Conservation (phyloP, 1,284 basidiomycete species). For the Cryptococcus sp. region DNA sequence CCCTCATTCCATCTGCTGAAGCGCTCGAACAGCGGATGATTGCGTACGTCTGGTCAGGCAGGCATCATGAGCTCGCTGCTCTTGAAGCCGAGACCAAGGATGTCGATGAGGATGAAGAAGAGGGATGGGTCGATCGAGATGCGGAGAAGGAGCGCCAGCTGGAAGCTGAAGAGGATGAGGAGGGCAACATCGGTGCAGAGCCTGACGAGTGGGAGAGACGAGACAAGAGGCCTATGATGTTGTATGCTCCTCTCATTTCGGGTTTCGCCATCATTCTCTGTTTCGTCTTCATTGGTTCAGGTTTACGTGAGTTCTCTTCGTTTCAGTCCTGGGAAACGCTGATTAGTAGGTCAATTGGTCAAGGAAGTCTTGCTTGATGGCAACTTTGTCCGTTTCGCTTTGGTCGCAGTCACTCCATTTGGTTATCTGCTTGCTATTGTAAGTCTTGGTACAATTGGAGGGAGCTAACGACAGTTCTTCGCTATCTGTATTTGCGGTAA, state of each 20-base stretch:
- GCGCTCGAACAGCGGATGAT: conserved; percentile 49
- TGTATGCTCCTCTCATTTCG: conserved; percentile 73
- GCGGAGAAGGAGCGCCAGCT: conserved; percentile 19
- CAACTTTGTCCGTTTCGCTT: conserved; percentile 59
- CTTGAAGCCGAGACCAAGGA: conserved; percentile 22
- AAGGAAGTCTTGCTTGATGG: conserved; percentile 66
- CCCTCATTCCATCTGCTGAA: conserved; percentile 57
- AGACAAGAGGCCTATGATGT: conserved; percentile 57
- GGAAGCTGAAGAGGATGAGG: conserved; percentile 16
- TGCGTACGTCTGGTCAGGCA: conserved; percentile 37
- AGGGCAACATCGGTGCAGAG: conserved; percentile 48
- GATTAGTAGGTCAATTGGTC: conserved; percentile 54
- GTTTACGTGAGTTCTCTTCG: conserved; percentile 53
- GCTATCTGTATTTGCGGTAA: conserved; percentile 47
- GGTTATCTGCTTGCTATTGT: conserved; percentile 69
- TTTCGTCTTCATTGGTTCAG: conserved; percentile 53
- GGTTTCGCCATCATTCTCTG: conserved; percentile 58
- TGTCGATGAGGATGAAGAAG: conserved; percentile 21
- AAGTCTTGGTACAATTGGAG: conserved; percentile 27
- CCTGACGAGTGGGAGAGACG: conserved; percentile 54
- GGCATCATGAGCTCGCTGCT: conserved; percentile 27
- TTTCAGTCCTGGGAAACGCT: background rate
- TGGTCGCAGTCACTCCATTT: conserved; percentile 62
- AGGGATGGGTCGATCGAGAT: conserved; percentile 24
- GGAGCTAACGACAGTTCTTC: conserved; percentile 38